Base-by-base conservation (phyloP, 306 rosid species). In the Abrus pulchellus region DNA sequence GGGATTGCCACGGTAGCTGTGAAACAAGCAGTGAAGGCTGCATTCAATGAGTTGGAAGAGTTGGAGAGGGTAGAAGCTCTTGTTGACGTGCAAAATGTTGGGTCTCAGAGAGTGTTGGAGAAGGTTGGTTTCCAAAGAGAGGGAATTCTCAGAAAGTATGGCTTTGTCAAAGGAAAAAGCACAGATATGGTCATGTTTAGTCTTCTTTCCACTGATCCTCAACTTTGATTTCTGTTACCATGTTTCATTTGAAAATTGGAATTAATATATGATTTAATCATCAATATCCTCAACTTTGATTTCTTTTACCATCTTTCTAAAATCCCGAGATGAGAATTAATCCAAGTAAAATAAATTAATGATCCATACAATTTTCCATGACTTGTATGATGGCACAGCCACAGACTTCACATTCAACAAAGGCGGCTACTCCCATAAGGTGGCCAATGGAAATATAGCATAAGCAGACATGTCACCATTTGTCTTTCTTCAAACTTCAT, bases 21-120 rank as follows among this genome's bases (percentile, higher is more conserved):
- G 80, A 90, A 86, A 57, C 52, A 86, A 83, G 92, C 63, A 68
- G 70, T 62, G 11, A 80, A 87, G 76, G 76, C 29, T 40, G 86
- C 86, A 7, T 94, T 92, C 10, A 48, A 1, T 8, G 97, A 92
- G 32, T 75, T 87, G 74, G 49, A 83, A 5, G 69, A 87, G 28
- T 40, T 94, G 89, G 97, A 86, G 79, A 88, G 98, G 73, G 48
- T 94, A 43, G 98, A 91, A 77, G 98, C 93, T 80, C 30, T 89
- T 0, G 93, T 89, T 70, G 97, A 90, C 84, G 89, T 85, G 40
- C 82, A 88, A 13, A 94, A 94, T 65, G 60, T 75, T 60, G 92
- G 84, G 2, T 94, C 98, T 28, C 94, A 90, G 34, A 91, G 79
- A 68, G 93, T 94, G 43, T 11, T 94, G 53, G 89, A 91, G 72